These are phyloP conservation scores for Ulmus americana DNA, from an alignment of 331 rosid genomes.

Conservation along the genomic window DNA sequence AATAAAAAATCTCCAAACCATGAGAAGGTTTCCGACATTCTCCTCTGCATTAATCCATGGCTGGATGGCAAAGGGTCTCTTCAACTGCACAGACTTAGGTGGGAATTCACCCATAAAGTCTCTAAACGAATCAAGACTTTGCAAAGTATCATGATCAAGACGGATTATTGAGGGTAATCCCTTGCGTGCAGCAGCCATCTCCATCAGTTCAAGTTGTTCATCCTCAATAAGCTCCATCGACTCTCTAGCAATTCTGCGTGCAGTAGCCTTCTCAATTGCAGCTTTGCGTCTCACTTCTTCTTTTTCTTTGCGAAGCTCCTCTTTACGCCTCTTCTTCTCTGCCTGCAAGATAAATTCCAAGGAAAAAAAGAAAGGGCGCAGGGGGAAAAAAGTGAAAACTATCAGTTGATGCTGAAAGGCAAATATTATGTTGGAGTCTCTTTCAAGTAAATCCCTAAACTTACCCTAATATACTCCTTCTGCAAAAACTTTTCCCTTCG, in stretches of 20 bases:
- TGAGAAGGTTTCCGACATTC: conserved; percentile 87
- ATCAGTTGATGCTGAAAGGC: conserved; percentile 7
- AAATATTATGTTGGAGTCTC: not conserved
- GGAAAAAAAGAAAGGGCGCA: conserved; percentile 6
- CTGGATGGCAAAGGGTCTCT: conserved; percentile 66
- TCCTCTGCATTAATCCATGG: conserved; percentile 88
- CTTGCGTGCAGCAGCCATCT: conserved; percentile 80
- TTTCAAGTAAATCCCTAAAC: conserved; percentile 20
- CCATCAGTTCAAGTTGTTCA: conserved; percentile 96
- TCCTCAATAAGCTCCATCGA: conserved; percentile 99
- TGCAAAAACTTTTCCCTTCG: conserved; percentile 84
- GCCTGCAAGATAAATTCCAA: conserved; percentile 43
- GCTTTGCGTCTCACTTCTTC: conserved; percentile 91
- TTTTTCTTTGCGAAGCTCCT: conserved; percentile 80
- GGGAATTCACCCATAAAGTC: conserved; percentile 68
- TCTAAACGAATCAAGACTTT: conserved; percentile 74
- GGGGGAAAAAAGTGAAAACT: not conserved
- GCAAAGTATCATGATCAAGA: conserved; percentile 85
- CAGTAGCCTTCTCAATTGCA: conserved; percentile 91
- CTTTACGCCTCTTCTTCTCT: conserved; percentile 79
- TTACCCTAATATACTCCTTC: conserved; percentile 69
- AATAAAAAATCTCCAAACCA: conserved; percentile 96
- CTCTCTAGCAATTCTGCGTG: conserved; percentile 88
- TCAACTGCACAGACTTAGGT: conserved; percentile 63
- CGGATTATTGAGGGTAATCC: conserved; percentile 72